Base-by-base conservation (phyloP, 257 asterid species). In the Primulina tabacum region DNA sequence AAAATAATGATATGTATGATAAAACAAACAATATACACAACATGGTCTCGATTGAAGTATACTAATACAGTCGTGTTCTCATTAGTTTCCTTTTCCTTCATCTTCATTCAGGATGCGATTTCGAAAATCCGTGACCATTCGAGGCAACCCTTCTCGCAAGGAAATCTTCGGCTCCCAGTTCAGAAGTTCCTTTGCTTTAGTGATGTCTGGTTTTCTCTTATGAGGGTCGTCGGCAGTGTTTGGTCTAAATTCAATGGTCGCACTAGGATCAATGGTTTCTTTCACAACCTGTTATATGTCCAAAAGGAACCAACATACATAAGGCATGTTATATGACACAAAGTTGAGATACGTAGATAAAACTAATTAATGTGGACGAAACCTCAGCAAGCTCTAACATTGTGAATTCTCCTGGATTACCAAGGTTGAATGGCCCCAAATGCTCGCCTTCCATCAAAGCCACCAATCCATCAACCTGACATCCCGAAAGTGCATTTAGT, bases 201-300 rank as follows among this genome's bases (percentile, higher is more conserved):
- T 82, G 17, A 94, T 94, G 73, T 94, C 98, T 12, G 99, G 99
- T 73, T 94, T 94, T 77, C 99, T 86, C 85, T 91, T 91, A 72
- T 94, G 99, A 75, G 99, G 99, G 79, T 89, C 99, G 67, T 94
- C 98, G 30, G 93, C 99, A 4, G 99, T 94, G 88, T 94, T 94
- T 6, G 89, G 83, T 80, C 70, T 91, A 82, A 88, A 92, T 69
- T 83, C 97, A 14, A 94, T 87, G 0, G 84, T 78, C 4, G 98
- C 97, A 64, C 98, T 87, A 4, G 98, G 86, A 79, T 91, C 99
- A 33, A 94, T 87, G 64, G 90, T 86, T 82, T 92, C 97, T 83
- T 92, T 94, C 8, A 94, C 98, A 38, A 94, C 96, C 99, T 94
- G 79, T 76, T 64, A 64, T 67, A 64, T 71, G 55, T 40, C 68